Conservation (phyloP, 1,139 yeast species). For the Yarrowia galli region DNA sequence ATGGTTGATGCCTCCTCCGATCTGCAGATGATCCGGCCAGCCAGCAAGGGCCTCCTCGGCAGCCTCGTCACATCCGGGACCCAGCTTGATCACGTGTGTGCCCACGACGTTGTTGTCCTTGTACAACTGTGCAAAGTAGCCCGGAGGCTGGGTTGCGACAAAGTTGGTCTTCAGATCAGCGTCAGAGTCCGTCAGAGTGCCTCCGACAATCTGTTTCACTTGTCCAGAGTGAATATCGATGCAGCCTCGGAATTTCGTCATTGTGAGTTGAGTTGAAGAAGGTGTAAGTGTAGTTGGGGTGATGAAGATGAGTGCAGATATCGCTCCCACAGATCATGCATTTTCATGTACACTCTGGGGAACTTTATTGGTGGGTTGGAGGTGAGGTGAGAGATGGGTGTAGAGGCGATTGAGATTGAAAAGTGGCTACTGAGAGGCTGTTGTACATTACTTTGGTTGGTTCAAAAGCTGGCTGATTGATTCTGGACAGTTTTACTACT, state of each 20-base stretch:
- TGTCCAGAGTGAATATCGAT: constrained; percentile 94
- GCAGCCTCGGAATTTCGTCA: constrained; percentile 94
- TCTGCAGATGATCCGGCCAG: constrained; percentile 79
- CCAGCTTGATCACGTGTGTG: constrained; percentile 92
- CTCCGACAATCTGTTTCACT: constrained; percentile 97
- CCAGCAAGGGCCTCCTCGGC: constrained; percentile 75
- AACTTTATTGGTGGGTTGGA: constrained; percentile 4
- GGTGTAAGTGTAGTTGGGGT: not conserved
- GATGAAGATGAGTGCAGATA: too few relatives aligned
- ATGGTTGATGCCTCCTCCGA: constrained; percentile 90
- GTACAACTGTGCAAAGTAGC: constrained; percentile 79
- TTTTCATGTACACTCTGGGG: not conserved
- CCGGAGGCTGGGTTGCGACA: constrained; percentile 76
- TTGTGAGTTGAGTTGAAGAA: constrained; percentile 45
- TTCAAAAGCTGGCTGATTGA: too few relatives aligned
- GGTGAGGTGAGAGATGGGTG: not conserved
- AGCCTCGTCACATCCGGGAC: constrained; percentile 82
- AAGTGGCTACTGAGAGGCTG: too few relatives aligned
- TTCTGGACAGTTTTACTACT: too few relatives aligned
- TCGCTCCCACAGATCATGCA: constrained; percentile 20
- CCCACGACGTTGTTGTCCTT: constrained; percentile 64
- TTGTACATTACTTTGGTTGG: too few relatives aligned
- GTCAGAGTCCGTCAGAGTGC: constrained; percentile 64
- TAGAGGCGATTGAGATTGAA: too few relatives aligned
- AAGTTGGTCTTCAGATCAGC: constrained; percentile 71